phyloP scores from a whole-genome alignment of 495 filamentous ascomycete genomes.

The Amphirosellinia nigrospora region DNA sequence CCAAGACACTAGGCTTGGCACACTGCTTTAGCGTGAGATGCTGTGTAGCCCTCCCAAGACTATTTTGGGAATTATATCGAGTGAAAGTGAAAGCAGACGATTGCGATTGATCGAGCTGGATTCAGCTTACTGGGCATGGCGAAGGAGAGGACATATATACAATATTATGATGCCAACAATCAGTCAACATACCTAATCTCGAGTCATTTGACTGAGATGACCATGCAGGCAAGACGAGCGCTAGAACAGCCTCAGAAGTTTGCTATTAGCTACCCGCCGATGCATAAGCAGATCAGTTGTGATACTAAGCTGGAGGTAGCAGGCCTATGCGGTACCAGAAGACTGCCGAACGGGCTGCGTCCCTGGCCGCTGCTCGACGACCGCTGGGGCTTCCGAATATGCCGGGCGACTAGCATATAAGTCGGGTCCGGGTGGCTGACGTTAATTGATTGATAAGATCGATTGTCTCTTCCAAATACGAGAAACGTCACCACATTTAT shows the following conservation, averaged over 20 bases:
- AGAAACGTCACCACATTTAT: neutral
- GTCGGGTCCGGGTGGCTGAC: neutral
- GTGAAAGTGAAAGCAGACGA: neutral
- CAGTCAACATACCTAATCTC: neutral
- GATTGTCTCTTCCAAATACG: neutral
- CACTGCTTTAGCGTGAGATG: neutral
- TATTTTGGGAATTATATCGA: constrained; percentile 22
- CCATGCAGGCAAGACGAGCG: neutral
- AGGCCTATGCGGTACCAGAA: neutral
- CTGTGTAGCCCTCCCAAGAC: constrained; percentile 19
- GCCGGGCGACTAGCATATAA: neutral
- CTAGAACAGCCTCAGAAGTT: constrained; percentile 1
- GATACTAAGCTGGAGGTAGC: neutral
- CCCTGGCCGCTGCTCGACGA: neutral
- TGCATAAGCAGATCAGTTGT: constrained; percentile 6
- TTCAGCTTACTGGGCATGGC: neutral
- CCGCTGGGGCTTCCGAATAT: constrained; percentile 3
- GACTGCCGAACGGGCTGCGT: neutral
- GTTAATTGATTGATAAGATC: neutral
- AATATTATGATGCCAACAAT: neutral
- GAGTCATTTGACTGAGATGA: neutral
- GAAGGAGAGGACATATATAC: neutral
- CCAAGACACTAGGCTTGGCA: constrained; percentile 16
- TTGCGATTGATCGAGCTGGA: neutral
- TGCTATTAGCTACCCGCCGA: neutral